A percentile compares a stretch with the other conserved stretches of the same genome.
These are phyloP conservation scores for Aspergillus fructus DNA, from an alignment of 2,329 filamentous ascomycete species.

Conservation along the genomic window DNA sequence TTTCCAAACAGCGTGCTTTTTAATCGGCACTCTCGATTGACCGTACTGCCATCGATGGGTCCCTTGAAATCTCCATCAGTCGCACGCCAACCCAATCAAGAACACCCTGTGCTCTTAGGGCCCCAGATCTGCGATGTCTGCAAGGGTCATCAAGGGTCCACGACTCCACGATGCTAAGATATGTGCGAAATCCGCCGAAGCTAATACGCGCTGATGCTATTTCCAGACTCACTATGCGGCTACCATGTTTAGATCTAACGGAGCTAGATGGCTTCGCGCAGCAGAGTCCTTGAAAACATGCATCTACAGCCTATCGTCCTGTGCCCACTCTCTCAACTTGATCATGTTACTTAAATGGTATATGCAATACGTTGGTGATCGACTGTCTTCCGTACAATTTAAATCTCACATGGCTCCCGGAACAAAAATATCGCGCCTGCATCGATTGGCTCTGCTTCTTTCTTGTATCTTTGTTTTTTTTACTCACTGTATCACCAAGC, in stretches of 20 bases:
- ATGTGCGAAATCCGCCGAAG: constrained; percentile 2
- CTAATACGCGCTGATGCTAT: constrained; percentile 23
- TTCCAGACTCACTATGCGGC: constrained; percentile 14
- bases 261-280: constrained; percentile 1
- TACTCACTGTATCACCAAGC: constrained; percentile 11
- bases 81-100: constrained; percentile 6
- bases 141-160: constrained; percentile 3
- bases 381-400: constrained; percentile 10
- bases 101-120: background rate
- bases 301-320: constrained; percentile 12
- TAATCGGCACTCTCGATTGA: background rate
- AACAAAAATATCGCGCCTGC: background rate
- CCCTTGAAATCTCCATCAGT: background rate
- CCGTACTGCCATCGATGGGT: background rate
- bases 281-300: background rate
- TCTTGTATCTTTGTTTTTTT: constrained; percentile 3
- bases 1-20: background rate
- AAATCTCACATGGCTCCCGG: background rate
- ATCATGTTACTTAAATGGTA: background rate
- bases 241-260: background rate
- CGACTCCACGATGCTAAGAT: background rate
- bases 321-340: background rate
- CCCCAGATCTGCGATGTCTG: background rate
- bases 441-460: constrained; percentile 19
- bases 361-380: constrained; percentile 3